These are phyloP conservation scores for Botrytis fragariae DNA, from an alignment of 2,329 filamentous ascomycete genomes.

Conservation along the genomic window DNA sequence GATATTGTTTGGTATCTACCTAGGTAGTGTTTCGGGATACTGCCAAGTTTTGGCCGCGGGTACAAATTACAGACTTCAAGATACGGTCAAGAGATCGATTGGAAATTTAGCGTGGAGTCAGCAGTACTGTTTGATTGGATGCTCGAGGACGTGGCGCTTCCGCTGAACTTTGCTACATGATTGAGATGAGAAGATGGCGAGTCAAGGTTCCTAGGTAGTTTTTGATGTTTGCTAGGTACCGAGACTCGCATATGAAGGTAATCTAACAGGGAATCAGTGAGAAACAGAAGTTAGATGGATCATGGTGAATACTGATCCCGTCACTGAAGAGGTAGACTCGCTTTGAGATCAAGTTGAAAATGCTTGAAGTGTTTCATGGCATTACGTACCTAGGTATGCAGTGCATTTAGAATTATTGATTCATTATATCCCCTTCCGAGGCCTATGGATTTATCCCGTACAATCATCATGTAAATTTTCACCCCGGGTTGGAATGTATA, in stretches of 20 bases:
- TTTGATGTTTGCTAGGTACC: background rate
- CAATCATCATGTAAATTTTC: background rate
- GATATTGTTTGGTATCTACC: background rate
- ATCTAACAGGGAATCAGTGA: background rate
- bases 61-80: background rate
- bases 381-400: background rate
- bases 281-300: background rate
- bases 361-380: background rate
- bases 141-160: background rate
- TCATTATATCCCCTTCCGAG: background rate
- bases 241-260: background rate
- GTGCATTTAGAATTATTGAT: background rate
- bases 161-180: background rate
- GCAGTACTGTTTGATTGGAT: background rate
- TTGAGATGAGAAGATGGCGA: background rate
- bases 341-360: background rate
- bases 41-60: background rate
- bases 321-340: background rate
- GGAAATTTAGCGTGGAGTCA: background rate
- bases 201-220: background rate
- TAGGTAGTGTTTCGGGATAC: background rate
- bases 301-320: too few relatives aligned
- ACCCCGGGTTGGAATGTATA: fast-evolving
- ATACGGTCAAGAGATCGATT: background rate
- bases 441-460: background rate